A percentile compares a stretch with the other conserved stretches of the same genome.
phyloP scores from a whole-genome alignment of 2,329 filamentous ascomycete genomes.

The Fusarium brevicatenulatum region DNA sequence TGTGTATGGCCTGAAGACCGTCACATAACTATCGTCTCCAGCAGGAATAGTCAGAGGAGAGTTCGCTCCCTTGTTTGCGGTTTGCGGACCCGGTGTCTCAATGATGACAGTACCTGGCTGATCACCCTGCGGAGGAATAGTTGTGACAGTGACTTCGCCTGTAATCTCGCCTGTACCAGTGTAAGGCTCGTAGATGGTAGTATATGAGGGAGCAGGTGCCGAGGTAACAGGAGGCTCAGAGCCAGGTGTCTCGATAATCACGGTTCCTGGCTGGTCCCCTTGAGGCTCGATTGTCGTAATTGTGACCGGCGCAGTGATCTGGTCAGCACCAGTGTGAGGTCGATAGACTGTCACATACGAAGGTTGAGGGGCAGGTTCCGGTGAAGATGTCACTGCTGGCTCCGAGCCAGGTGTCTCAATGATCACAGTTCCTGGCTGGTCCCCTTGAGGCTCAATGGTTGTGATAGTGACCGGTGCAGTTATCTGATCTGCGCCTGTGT shows the following conservation, averaged over 20 bases:
- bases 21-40: slow-evolving; percentile 24
- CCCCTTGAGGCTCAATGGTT: background rate
- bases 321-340: background rate
- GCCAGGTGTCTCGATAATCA: slow-evolving; percentile 21
- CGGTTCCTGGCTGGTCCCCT: slow-evolving; percentile 9
- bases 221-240: slow-evolving; percentile 3
- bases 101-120: slow-evolving; percentile 26
- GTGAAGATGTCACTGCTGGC: background rate
- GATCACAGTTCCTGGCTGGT: slow-evolving; percentile 8
- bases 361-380: background rate
- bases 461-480: slow-evolving; percentile 5
- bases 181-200: slow-evolving; percentile 24
- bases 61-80: slow-evolving; percentile 11
- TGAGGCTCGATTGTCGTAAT: slow-evolving; percentile 1
- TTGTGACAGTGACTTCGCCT: background rate
- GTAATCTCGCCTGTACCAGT: slow-evolving; percentile 17
- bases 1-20: slow-evolving; percentile 28
- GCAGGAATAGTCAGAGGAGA: slow-evolving; percentile 19
- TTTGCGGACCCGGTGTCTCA: slow-evolving; percentile 13
- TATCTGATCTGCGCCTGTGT: slow-evolving; percentile 1
- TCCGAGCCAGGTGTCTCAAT: slow-evolving; percentile 15
- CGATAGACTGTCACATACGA: slow-evolving; percentile 4
- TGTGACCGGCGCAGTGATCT: background rate
- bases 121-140: slow-evolving; percentile 8
- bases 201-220: slow-evolving; percentile 6